Evolutionary conservation across 2,329 filamentous ascomycete species (phyloP).

Genomic region (Aspergillus sp.): DNA sequence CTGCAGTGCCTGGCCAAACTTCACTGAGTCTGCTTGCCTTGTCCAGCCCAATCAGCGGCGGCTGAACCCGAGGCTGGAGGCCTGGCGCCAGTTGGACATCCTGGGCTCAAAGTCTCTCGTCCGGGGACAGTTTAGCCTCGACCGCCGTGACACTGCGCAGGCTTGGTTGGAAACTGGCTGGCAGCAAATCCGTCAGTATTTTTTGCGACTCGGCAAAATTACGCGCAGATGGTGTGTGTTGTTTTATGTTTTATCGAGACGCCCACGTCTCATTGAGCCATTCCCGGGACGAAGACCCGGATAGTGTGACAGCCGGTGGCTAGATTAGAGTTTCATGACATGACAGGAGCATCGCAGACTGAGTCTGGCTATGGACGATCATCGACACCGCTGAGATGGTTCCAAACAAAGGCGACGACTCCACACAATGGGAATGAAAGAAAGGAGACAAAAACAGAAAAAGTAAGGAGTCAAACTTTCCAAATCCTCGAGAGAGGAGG

Average conservation of each 20-base stretch:
- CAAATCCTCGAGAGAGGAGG: not conserved
- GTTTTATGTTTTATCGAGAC: too few species aligned
- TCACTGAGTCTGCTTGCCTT: slow-evolving; percentile 3
- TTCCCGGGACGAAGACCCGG: too few species aligned
- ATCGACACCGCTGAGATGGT: not conserved
- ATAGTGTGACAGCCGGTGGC: not conserved
- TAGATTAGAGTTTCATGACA: not conserved
- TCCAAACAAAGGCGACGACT: slow-evolving; percentile 4
- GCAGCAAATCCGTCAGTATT: not conserved
- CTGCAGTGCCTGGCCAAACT: slow-evolving; percentile 14
- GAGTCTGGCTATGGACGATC: not conserved
- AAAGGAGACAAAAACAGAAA: not conserved
- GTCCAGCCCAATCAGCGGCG: slow-evolving; percentile 14
- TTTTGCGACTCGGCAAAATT: not conserved
- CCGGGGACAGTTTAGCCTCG: slow-evolving; percentile 17
- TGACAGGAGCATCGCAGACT: not conserved
- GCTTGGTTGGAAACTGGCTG: slow-evolving; percentile 9
- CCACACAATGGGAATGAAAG: slow-evolving; percentile 2
- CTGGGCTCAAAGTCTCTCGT: slow-evolving; percentile 6
- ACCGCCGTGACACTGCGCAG: slow-evolving; percentile 15
- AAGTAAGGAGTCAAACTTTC: not conserved
- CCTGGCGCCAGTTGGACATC: slow-evolving; percentile 8
- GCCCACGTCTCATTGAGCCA: too few species aligned
- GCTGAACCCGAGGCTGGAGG: slow-evolving; percentile 7
- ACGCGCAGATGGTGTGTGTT: not conserved